A percentile compares a stretch with the other conserved stretches of the same genome.
Conservation (phyloP, 192 early-diverging fungal genomes). For the Neocallimastix lanati region DNA sequence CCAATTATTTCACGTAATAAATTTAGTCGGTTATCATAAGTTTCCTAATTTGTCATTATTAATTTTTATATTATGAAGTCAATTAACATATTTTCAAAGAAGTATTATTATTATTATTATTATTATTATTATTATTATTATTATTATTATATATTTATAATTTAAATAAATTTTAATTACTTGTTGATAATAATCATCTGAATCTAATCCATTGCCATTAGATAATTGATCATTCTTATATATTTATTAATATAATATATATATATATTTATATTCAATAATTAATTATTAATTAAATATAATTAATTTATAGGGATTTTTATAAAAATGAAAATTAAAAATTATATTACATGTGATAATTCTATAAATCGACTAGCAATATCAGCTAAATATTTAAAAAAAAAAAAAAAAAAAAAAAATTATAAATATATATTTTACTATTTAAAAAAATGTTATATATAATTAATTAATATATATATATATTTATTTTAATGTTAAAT, state of each 20-base stretch:
- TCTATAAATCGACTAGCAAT: constrained; percentile 54
- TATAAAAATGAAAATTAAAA: too few species aligned
- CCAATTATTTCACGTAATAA: constrained; percentile 65
- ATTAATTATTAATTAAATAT: too few species aligned
- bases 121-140: too few species aligned
- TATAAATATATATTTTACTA: not conserved
- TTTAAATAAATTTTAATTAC: constrained; percentile 3
- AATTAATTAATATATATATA: too few species aligned
- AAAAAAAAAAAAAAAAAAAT: constrained; percentile 1
- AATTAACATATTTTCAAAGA: too few species aligned
- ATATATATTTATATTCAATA: too few species aligned
- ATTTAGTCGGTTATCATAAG: constrained; percentile 51
- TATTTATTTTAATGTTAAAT: too few species aligned
- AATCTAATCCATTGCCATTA: not conserved
- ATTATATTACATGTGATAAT: constrained; percentile 36
- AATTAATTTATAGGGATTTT: too few species aligned
- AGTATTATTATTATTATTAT: too few species aligned
- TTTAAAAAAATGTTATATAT: not conserved
- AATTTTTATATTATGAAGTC: too few species aligned
- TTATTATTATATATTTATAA: not conserved
- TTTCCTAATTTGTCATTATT: constrained; percentile 16
- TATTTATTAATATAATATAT: too few species aligned
- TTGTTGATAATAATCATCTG: not conserved
- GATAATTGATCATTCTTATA: not conserved
- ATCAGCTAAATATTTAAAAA: constrained; percentile 35